Conservation (phyloP, 1,284 basidiomycete species). For the Sporisorium exsertum region DNA sequence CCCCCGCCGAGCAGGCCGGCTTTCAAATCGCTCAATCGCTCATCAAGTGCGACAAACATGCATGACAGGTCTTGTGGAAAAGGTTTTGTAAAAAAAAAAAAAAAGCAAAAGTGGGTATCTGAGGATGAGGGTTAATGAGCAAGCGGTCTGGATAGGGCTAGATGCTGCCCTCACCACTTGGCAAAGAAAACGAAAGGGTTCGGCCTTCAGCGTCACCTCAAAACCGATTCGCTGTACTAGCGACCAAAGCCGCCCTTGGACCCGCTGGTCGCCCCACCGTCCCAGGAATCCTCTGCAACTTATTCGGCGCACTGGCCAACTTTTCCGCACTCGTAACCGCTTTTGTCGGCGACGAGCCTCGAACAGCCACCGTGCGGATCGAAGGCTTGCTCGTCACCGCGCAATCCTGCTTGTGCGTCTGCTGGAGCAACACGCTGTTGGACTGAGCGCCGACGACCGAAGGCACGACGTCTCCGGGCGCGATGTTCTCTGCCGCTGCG, state of each 20-base stretch:
- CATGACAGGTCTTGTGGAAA: background rate
- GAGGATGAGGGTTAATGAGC: no score
- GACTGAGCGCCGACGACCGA: constrained; percentile 8
- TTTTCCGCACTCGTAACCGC: background rate
- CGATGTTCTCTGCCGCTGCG: constrained; percentile 36
- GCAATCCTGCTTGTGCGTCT: background rate
- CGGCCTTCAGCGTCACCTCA: background rate
- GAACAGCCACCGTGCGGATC: constrained; percentile 22
- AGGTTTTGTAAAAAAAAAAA: no score
- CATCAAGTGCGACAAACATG: no score
- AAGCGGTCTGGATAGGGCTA: background rate
- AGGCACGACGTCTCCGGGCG: constrained; percentile 30
- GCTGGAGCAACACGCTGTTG: background rate
- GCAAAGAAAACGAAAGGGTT: background rate
- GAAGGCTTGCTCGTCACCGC: constrained; percentile 6
- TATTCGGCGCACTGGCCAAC: constrained; percentile 1
- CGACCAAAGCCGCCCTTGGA: constrained; percentile 18
- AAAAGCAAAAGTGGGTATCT: constrained; percentile 11
- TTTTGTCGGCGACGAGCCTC: background rate
- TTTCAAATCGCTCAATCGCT: background rate
- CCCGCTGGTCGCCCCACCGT: constrained; percentile 13
- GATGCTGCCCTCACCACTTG: background rate
- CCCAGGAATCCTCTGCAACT: constrained; percentile 1
- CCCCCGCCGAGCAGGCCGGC: no score
- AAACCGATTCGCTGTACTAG: constrained; percentile 12